Conservation (phyloP, 202 grass and related monocot genomes). For the Setaria italica region DNA sequence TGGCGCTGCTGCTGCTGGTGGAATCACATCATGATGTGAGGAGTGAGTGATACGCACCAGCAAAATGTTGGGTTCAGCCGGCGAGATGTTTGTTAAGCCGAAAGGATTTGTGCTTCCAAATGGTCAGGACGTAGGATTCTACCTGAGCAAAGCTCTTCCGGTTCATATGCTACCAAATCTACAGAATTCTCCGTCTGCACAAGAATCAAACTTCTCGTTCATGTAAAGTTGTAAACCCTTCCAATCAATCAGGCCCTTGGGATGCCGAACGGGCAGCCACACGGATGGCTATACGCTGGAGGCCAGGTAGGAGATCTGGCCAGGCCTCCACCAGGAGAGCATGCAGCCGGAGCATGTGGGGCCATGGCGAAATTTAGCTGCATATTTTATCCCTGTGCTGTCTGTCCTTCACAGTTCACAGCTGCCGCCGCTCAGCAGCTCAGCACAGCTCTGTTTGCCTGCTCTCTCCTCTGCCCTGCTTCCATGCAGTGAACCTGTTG, state of each 20-base stretch:
- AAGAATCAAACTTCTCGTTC: neutral
- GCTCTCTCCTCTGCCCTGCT: neutral
- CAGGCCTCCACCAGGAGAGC: neutral
- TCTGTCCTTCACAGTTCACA: constrained; percentile 38
- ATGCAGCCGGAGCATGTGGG: constrained; percentile 43
- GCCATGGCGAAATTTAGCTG: constrained; percentile 30
- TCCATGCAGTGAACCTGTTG: constrained; percentile 50
- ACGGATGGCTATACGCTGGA: neutral
- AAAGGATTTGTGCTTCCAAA: neutral
- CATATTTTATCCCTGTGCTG: constrained; percentile 21
- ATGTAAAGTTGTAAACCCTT: neutral
- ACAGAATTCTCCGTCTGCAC: neutral
- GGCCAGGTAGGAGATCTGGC: constrained; percentile 9
- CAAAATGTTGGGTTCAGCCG: neutral
- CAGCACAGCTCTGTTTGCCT: neutral
- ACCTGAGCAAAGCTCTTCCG: neutral
- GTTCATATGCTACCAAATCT: neutral
- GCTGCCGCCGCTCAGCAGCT: neutral
- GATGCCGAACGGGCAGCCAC: neutral
- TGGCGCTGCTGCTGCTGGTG: neutral
- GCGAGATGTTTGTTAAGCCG: neutral
- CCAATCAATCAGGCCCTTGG: neutral
- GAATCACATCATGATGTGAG: neutral
- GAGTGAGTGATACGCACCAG: neutral
- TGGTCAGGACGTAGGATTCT: constrained; percentile 16